Conservation (phyloP, 1,284 basidiomycete genomes). For the Anthracocystis walkeri region DNA sequence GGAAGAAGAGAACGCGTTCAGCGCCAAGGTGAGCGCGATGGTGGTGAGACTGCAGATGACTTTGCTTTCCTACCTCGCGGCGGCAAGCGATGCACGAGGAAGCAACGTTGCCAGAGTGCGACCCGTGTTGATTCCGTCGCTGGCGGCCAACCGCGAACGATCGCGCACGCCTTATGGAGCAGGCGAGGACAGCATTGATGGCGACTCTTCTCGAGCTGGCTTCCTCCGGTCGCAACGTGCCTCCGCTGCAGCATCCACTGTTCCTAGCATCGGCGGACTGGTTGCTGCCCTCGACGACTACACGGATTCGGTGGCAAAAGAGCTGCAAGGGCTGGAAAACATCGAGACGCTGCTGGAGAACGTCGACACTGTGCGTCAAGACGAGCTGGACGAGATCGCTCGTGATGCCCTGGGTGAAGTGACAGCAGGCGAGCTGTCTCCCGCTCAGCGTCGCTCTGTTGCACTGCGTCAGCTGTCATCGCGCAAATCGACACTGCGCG, state of each 20-base stretch:
- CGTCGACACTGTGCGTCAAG: constrained; percentile 78
- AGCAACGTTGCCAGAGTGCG: constrained; percentile 28
- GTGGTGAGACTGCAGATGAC: constrained; percentile 54
- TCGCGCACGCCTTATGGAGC: constrained; percentile 32
- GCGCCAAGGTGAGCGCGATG: constrained; percentile 39
- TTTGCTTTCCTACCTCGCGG: constrained; percentile 61
- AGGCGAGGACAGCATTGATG: constrained; percentile 21
- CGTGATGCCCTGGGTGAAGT: constrained; percentile 47
- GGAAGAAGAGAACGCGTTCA: constrained; percentile 55
- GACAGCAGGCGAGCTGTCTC: constrained; percentile 35
- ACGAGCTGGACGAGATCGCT: constrained; percentile 76
- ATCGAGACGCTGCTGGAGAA: constrained; percentile 79
- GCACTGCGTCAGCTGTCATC: constrained; percentile 76
- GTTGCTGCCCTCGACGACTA: constrained; percentile 77
- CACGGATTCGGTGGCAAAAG: constrained; percentile 75
- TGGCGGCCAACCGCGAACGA: constrained; percentile 46
- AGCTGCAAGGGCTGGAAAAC: constrained; percentile 77
- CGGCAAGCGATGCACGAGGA: constrained; percentile 53
- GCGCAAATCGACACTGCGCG: constrained; percentile 72
- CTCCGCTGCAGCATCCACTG: constrained; percentile 56
- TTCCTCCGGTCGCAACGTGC: constrained; percentile 41
- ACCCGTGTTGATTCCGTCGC: constrained; percentile 53
- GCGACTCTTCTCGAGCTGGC: constrained; percentile 34
- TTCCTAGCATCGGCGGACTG: constrained; percentile 82
- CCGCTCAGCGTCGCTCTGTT: constrained; percentile 69